Evolutionary conservation across 2,329 filamentous ascomycete species (phyloP).

Genomic region (Botryotinia narcissicola): DNA sequence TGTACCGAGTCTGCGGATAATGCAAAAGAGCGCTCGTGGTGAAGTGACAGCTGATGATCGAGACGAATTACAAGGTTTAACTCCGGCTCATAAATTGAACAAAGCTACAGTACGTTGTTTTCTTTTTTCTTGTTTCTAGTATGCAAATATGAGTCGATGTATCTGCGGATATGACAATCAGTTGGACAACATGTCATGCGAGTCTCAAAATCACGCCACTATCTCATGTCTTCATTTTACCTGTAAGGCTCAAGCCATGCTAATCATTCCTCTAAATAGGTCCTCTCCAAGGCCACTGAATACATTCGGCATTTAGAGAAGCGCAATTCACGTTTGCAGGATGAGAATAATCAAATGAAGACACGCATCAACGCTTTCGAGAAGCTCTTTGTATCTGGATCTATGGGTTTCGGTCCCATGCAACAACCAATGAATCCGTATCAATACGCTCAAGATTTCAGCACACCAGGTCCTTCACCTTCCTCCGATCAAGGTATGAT

Average conservation of each 20-base stretch:
- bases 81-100: constrained; percentile 90
- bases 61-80: constrained; percentile 77
- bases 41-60: constrained; percentile 71
- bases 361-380: constrained; percentile 71
- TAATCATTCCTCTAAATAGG: constrained; percentile 26
- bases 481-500: constrained; percentile 56
- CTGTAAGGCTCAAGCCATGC: not conserved
- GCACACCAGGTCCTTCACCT: constrained; percentile 34
- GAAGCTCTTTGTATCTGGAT: constrained; percentile 76
- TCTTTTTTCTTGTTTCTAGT: not conserved
- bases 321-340: constrained; percentile 75
- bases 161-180: constrained; percentile 1
- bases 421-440: constrained; percentile 46
- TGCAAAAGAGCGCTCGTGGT: constrained; percentile 68
- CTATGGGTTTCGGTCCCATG: constrained; percentile 57
- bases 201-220: constrained; percentile 20
- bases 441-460: constrained; percentile 35
- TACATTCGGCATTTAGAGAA: constrained; percentile 95
- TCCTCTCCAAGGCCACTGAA: constrained; percentile 91
- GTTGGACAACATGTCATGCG: constrained; percentile 15
- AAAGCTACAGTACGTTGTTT: constrained; percentile 73
- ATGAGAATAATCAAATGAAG: constrained; percentile 79
- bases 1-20: constrained; percentile 83
- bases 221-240: not conserved
- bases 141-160: constrained; percentile 2